Conservation (phyloP, 1,284 basidiomycete genomes). For the Thelephora terrestris region DNA sequence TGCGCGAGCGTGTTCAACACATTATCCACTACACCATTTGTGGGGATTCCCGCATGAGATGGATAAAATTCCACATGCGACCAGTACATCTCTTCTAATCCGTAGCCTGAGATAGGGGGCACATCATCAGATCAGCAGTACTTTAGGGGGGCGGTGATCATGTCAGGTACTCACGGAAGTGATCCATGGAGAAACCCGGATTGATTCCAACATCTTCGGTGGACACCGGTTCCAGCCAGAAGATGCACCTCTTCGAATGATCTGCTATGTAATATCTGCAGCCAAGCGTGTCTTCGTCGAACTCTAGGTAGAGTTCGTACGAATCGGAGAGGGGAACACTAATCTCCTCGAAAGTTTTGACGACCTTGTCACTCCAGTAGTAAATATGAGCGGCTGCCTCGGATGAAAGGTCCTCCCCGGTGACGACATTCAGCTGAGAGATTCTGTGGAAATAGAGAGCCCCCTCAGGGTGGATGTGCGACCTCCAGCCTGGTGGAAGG, state of each 20-base stretch:
- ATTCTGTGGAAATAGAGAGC: slow-evolving; percentile 16
- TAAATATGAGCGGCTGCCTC: slow-evolving; percentile 7
- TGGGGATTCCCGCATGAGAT: slow-evolving; percentile 10
- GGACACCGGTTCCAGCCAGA: slow-evolving; percentile 19
- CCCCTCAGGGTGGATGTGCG: slow-evolving; percentile 20
- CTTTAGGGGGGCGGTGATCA: background rate
- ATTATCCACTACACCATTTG: slow-evolving; percentile 12
- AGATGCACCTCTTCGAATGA: slow-evolving; percentile 15
- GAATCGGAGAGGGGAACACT: slow-evolving; percentile 10
- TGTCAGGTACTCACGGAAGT: slow-evolving; percentile 16
- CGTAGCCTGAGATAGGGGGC: slow-evolving; percentile 9
- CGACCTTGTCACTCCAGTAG: slow-evolving; percentile 8
- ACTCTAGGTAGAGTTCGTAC: slow-evolving; percentile 18
- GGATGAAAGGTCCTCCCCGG: slow-evolving; percentile 15
- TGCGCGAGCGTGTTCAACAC: slow-evolving; percentile 18
- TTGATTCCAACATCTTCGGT: slow-evolving; percentile 13
- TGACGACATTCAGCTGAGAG: slow-evolving; percentile 12
- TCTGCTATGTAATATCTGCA: slow-evolving; percentile 23
- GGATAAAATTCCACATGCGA: slow-evolving; percentile 21
- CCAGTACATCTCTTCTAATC: slow-evolving; percentile 22
- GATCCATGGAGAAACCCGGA: slow-evolving; percentile 13
- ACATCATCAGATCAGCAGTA: background rate
- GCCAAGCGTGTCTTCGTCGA: slow-evolving; percentile 8
- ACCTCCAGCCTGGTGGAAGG: slow-evolving; percentile 15
- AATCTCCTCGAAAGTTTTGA: slow-evolving; percentile 6